Percentiles rank a stretch among this genome's conserved stretches.
Conservation (phyloP, 805 yeast genomes). For the Nakazawaea populi region DNA sequence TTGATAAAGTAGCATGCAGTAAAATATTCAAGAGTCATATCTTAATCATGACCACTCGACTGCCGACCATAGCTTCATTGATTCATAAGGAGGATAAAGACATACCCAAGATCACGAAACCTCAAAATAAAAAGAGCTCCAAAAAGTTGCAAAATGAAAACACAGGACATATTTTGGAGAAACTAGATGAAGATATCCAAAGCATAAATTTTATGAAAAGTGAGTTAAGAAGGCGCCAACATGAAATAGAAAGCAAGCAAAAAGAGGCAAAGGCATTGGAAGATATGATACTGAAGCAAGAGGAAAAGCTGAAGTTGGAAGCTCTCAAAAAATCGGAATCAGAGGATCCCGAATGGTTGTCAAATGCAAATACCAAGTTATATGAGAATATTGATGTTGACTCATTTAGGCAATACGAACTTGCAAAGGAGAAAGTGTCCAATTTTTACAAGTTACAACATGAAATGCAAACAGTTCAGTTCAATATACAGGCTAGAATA, state of each 20-base stretch:
- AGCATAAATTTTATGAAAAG: conserved; percentile 30
- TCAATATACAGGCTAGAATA: conserved; percentile 64
- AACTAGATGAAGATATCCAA: conserved; percentile 38
- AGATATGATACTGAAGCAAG: conserved; percentile 4
- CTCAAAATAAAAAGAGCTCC: neutral
- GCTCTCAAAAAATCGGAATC: neutral
- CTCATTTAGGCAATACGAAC: conserved; percentile 57
- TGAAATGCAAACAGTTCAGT: conserved; percentile 64
- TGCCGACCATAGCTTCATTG: conserved; percentile 9
- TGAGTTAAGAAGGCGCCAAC: conserved; percentile 19
- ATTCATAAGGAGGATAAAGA: conserved; percentile 10
- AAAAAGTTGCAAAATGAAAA: conserved; percentile 22
- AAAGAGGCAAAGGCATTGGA: conserved; percentile 8
- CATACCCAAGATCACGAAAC: conserved; percentile 2
- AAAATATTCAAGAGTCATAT: too few species aligned
- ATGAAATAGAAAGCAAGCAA: conserved; percentile 13
- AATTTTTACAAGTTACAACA: conserved; percentile 65
- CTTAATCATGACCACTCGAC: conserved; percentile 2
- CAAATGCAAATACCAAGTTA: conserved; percentile 16
- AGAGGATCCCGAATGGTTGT: conserved; percentile 10
- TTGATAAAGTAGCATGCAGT: too few species aligned
- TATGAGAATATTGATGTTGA: conserved; percentile 24
- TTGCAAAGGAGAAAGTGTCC: conserved; percentile 64
- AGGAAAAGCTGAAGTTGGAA: neutral
- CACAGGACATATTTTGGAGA: conserved; percentile 28